These are phyloP conservation scores for Arthrobotrys sphaeroides DNA, from an alignment of 2,329 filamentous ascomycete species.

Conservation along the genomic window DNA sequence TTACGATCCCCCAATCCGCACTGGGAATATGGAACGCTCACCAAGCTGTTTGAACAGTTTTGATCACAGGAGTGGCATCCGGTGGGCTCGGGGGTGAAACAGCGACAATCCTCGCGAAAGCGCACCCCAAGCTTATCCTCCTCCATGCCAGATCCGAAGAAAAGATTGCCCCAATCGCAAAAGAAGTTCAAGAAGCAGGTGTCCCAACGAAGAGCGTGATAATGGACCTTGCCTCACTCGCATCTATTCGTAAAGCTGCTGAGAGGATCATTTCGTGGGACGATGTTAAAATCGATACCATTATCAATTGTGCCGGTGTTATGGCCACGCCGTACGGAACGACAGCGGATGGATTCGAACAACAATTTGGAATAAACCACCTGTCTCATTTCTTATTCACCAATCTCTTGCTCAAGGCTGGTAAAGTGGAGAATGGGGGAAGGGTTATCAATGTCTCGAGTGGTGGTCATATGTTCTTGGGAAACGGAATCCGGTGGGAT, in stretches of 20 bases:
- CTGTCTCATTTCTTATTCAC: conserved; percentile 59
- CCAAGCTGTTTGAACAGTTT: background rate
- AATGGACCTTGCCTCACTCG: conserved; percentile 24
- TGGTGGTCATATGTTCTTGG: conserved; percentile 59
- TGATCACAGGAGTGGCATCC: conserved; percentile 14
- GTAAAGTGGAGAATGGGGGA: conserved; percentile 59
- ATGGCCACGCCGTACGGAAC: conserved; percentile 58
- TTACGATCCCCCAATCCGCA: background rate
- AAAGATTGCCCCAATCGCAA: conserved; percentile 25
- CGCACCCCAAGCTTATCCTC: conserved; percentile 24
- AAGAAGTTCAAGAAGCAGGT: conserved; percentile 2
- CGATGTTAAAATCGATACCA: conserved; percentile 52
- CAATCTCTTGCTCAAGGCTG: conserved; percentile 58
- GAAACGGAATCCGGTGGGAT: conserved; percentile 23
- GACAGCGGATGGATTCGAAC: conserved; percentile 39
- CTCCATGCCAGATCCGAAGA: conserved; percentile 35
- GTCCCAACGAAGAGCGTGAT: conserved; percentile 16
- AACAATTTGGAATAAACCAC: conserved; percentile 58
- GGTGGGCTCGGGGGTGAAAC: conserved; percentile 11
- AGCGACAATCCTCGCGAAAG: conserved; percentile 21
- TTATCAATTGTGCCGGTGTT: conserved; percentile 60
- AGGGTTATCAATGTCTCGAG: conserved; percentile 63
- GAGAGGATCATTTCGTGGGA: conserved; percentile 11
- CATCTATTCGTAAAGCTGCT: conserved; percentile 25
- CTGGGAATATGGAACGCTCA: background rate